Base-by-base conservation (phyloP, 2,329 filamentous ascomycete species). In the Chaetomium olivaceum region DNA sequence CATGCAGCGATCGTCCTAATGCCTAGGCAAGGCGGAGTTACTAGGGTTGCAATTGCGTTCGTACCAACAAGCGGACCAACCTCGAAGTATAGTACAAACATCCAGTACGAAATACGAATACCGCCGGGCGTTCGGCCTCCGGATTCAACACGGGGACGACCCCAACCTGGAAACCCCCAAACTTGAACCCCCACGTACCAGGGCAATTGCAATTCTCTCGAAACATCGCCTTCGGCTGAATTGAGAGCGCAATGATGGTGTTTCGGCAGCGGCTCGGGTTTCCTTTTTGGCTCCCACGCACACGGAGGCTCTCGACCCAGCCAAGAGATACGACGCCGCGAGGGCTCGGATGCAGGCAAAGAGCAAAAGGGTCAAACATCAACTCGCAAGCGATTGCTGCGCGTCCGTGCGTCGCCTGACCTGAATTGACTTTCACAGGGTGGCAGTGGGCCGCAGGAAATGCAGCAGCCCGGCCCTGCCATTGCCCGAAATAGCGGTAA, bases 371-470 rank as follows among this genome's bases (percentile, higher is more conserved):
- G 33, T 39, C 33, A 25, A 39, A 57, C 33, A 16, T n/a, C n/a
- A 5, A 43, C 39, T 48, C 33, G 54, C 55, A 31, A 48, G 48
- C 14, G 14, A 51, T 36, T 33, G 43, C 39, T 46, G 33, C 21
- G 33, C 21, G 21, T 50, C 57, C 43, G 50, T 64, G 62, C 62
- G 51, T 60, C 56, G 50, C 29, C 29, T 50, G 33, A 36, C 33
- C 33, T 36, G 33, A 36, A 36, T 36, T 36, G 33, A 36, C 33
- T 50, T 33, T 1, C 39, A 19, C 39, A 19, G 12, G 31, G 16
- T 43, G 27, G 19, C 12, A 8, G 58, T 59, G 59, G 55, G 55
- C 54, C 59, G 59, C 63, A 62, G 29, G 48, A 62, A 65, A 65
- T 65, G 63, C 59, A 52, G 39, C 50, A 39, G 27, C 39, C 16